Evolutionary conservation across 75 land plant species (phyloP), one percentile per base, ranked within the genome.

Genomic region (Ceratopteris richardii): DNA sequence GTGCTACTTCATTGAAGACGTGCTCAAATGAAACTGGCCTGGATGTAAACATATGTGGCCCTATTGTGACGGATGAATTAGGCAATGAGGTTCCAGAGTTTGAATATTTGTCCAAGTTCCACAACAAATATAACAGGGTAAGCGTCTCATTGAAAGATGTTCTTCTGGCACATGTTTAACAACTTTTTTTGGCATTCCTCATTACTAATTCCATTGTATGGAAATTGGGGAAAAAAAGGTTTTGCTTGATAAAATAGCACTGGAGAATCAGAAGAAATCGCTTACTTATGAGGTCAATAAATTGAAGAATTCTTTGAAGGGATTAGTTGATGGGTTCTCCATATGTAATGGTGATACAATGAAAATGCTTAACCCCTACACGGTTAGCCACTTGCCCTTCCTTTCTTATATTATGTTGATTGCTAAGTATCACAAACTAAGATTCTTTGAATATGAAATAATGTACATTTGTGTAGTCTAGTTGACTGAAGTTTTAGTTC

Each of bases 101-200:
- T 27, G 51, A 54, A 44, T 72, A 72, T 25, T 46, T 72, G 39
- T 23, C 62, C 29, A 64, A 57, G 33, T 72, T 72, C 17, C 44
- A 72, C 20, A 46, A 52, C 31, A 70, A 69, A 20, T 72, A 56
- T n/a, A 72, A 72, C 57, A 72, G 65, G 74, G 74, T 61, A 1
- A 19, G 64, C 16, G 39, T 59, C 1, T 19, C 19, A 0, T 20
- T 6, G 31, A n/a, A n/a, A n/a, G n/a, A n/a, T 57, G 40, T 14
- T 14, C 12, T 20, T 16, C 37, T 19, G 25, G 19, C 6, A 58
- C 24, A 58, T 0, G 22, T 17, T 0, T 22, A 21, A 29, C 28
- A n/a, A n/a, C n/a, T n/a, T n/a, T n/a, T n/a, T n/a, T n/a, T n/a
- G n/a, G n/a, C n/a, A n/a, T n/a, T n/a, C n/a, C n/a, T n/a, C n/a